Evolutionary conservation across 495 filamentous ascomycete genomes (phyloP), one percentile per base, ranked within the genome.

Genomic region (Aspergillus indologenus): DNA sequence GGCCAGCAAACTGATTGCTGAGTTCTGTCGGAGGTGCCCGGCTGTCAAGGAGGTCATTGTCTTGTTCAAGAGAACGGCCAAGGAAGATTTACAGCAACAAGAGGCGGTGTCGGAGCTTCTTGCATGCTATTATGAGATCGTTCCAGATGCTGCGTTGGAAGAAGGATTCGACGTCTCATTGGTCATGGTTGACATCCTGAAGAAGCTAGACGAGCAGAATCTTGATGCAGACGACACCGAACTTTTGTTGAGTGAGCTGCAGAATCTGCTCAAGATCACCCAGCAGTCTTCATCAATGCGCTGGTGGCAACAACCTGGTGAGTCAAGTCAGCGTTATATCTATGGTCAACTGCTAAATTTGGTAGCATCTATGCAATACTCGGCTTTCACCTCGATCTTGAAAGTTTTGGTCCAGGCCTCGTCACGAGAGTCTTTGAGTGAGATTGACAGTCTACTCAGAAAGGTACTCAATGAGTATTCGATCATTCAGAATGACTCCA

Each of bases 81-180:
- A 83, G 56, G 81, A 81, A 4, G 88, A 96, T 65, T 60, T 87
- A 26, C 74, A 94, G 43, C 89, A 94, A 61, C 84, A 88, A 59
- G 91, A 96, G 71, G 86, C 87, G 18, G 81, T 87, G 22, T 86
- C 85, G 14, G 86, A 87, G 57, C 71, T 98, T 31, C 73, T 98
- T 31, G 78, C 83, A 23, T 79, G 87, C 29, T 98, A 90, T 69
- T 96, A 92, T 66, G 83, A 91, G 63, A 81, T 91, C 2, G 75
- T 91, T 22, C 91, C 94, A 2, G 85, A 91, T 64, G 72, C 90
- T 19, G 91, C 91, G 0, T 73, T 95, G 26, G 85, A 86, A 57
- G 89, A 92, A 53, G 91, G 84, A 53, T 91, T 96, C 61, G 95
- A 97, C 70, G 87, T 93, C 17, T 90, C 91, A 0, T 70, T 86